Evolutionary conservation across 441 rosid species (phyloP).

Genomic region (Mallotus repandus): DNA sequence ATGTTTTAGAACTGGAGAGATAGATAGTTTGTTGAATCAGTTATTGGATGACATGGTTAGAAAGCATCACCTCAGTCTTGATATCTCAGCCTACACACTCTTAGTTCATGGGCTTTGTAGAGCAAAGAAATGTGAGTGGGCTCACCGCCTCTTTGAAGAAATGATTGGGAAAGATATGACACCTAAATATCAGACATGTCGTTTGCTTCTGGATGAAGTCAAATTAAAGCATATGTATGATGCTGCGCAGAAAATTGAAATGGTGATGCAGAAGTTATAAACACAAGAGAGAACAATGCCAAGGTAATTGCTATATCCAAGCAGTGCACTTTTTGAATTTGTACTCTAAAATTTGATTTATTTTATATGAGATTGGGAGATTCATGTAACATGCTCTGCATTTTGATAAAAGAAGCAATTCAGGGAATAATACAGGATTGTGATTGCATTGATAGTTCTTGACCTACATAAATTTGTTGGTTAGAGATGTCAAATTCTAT

Average conservation of each 20-base stretch:
- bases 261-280: conserved; percentile 47
- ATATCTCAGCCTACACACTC: conserved; percentile 63
- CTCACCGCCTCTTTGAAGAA: conserved; percentile 64
- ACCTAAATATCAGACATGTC: conserved; percentile 60
- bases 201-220: conserved; percentile 63
- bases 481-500: background rate
- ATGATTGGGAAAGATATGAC: conserved; percentile 65
- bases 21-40: conserved; percentile 46
- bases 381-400: background rate
- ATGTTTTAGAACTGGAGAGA: conserved; percentile 61
- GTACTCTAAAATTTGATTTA: background rate
- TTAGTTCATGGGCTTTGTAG: conserved; percentile 75
- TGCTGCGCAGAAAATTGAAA: conserved; percentile 52
- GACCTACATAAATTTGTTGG: background rate
- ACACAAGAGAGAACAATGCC: background rate
- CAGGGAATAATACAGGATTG: background rate
- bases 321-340: background rate
- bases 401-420: background rate
- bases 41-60: conserved; percentile 68
- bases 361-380: background rate
- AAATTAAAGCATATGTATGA: conserved; percentile 48
- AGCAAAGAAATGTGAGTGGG: conserved; percentile 60
- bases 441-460: background rate
- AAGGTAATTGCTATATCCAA: background rate
- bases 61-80: conserved; percentile 75